Base-by-base conservation (phyloP, 1,284 basidiomycete species). In the Sporisorium scitamineum region DNA sequence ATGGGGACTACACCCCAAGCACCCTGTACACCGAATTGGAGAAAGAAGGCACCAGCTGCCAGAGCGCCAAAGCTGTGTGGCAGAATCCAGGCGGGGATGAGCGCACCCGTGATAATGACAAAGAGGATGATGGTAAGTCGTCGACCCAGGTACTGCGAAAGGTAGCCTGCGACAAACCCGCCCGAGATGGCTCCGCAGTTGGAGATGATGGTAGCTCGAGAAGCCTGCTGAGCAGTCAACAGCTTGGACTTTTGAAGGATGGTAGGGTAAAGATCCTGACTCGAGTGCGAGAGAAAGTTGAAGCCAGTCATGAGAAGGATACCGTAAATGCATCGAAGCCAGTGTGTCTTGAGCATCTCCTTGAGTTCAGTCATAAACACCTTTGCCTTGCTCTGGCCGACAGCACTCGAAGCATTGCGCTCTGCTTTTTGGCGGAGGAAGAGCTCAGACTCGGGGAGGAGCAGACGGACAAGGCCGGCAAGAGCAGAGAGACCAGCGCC, bases 181-280 rank as follows among this genome's bases (percentile, higher is more conserved):
- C 95, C 95, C 1, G 87, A 87, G 61, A 94, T 89, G 26, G 92
- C 87, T 90, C 92, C 90, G 61, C 84, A 92, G 85, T 94, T 94
- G 27, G 92, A 92, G 77, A 97, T 94, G 81, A 98, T 98, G 13
- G 94, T 97, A 0, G 93, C 93, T 44, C 93, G 88, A 2, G 92
- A 93, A 0, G 95, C 89, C 50, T 90, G 85, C 76, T 91, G 88
- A 0, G 87, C 45, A 1, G 86, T 59, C 14, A 80, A 54, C 9
- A 78, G 58, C 64, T 82, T 84, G 52, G 74, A 74, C 20, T 76
- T 63, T 52, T 84, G 67, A 5, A 84, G 66, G 13, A 84, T 83
- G 54, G 72, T 80, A 3, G 82, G 82, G 68, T 82, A 83, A 1
- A 83, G 72, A 58, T 83, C 80, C 73, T 83, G 80, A 24, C 72